Conservation (phyloP, 2,329 filamentous ascomycete species). For the Colletotrichum sp. region DNA sequence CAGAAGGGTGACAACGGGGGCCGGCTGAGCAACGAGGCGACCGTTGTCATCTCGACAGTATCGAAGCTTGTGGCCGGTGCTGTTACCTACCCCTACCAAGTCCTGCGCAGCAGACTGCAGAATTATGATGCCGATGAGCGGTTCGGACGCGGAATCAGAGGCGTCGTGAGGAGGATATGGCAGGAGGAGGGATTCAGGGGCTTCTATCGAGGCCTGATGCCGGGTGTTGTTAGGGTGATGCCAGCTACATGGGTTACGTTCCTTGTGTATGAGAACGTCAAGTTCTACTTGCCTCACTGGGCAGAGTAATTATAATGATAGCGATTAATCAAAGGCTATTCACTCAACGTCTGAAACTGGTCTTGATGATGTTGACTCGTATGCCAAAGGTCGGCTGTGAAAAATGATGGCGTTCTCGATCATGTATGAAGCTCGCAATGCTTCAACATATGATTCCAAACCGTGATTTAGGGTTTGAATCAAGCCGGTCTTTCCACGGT, state of each 20-base stretch:
- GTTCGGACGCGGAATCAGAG: constrained; percentile 73
- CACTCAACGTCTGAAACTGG: neutral
- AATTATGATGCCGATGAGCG: constrained; percentile 80
- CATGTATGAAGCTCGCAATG: rapidly evolving
- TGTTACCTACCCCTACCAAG: constrained; percentile 93
- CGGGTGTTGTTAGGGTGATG: constrained; percentile 88
- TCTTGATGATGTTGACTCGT: neutral
- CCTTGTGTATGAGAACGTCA: constrained; percentile 94
- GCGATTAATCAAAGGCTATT: neutral
- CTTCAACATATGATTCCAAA: too few relatives aligned
- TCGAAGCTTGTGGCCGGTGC: constrained; percentile 91
- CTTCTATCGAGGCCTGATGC: constrained; percentile 90
- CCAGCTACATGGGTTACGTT: constrained; percentile 97
- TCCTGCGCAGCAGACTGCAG: constrained; percentile 86
- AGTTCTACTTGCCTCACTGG: constrained; percentile 65
- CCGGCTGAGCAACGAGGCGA: constrained; percentile 73
- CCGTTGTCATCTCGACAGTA: constrained; percentile 77
- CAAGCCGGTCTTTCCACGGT: too few relatives aligned
- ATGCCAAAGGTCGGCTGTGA: neutral
- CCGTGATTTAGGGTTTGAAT: too few relatives aligned
- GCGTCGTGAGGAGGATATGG: constrained; percentile 78
- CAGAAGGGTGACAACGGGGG: constrained; percentile 22
- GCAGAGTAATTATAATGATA: neutral
- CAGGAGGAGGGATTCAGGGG: constrained; percentile 77
- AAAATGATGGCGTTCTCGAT: rapidly evolving